phyloP scores from a whole-genome alignment of 1,139 yeast genomes.

The Wickerhamiella pararugosa region DNA sequence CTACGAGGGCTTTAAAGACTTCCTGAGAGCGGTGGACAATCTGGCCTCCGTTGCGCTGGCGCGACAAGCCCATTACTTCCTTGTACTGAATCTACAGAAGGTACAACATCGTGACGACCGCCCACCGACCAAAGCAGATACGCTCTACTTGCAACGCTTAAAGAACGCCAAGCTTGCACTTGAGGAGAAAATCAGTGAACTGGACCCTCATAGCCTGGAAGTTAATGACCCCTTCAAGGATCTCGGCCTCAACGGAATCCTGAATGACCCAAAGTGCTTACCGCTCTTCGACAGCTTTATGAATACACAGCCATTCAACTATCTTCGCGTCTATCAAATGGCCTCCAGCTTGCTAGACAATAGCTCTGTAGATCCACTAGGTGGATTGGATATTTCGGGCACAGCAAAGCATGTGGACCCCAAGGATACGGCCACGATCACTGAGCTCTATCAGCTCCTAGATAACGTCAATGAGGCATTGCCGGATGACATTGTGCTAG shows the following conservation, averaged over 20 bases:
- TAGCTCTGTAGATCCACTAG: conserved; percentile 18
- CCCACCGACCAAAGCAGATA: conserved; percentile 9
- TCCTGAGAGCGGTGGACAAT: conserved; percentile 27
- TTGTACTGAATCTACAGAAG: conserved; percentile 1
- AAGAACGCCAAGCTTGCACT: conserved; percentile 18
- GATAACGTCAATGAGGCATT: neutral
- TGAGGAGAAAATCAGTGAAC: conserved; percentile 18
- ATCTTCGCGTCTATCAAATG: conserved; percentile 49
- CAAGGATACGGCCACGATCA: neutral
- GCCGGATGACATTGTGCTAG: neutral
- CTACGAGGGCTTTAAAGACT: conserved; percentile 30
- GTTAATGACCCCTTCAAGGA: conserved; percentile 19
- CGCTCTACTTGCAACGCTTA: conserved; percentile 17
- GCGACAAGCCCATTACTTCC: conserved; percentile 4
- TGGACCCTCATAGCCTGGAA: conserved; percentile 16
- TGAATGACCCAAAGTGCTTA: conserved; percentile 34
- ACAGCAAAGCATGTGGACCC: neutral
- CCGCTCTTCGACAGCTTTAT: conserved; percentile 43
- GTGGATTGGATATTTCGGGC: conserved; percentile 15
- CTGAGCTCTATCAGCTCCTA: conserved; percentile 8
- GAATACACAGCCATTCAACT: conserved; percentile 31
- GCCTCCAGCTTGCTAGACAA: conserved; percentile 7
- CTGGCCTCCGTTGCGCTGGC: conserved; percentile 28
- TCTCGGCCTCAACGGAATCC: conserved; percentile 28
- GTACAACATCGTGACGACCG: neutral